Conservation (phyloP, 2,329 filamentous ascomycete species). For the Coniochaeta ligniaria region DNA sequence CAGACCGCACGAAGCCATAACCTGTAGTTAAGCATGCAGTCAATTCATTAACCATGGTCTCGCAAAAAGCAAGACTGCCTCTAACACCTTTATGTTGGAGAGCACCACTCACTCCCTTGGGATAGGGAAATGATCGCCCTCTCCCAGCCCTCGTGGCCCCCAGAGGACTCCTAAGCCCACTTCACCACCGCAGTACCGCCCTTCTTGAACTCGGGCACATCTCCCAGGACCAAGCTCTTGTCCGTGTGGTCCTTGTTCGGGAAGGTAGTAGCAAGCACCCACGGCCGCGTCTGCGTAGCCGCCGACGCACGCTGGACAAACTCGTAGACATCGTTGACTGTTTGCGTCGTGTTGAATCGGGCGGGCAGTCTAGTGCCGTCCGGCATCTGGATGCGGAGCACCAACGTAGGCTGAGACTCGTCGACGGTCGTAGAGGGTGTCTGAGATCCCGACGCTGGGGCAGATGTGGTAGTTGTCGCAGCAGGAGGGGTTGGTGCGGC, state of each 20-base stretch:
- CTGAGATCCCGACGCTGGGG: conserved; percentile 21
- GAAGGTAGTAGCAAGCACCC: conserved; percentile 76
- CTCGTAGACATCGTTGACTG: conserved; percentile 68
- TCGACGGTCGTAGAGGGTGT: conserved; percentile 43
- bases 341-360: conserved; percentile 75
- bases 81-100: too few species aligned
- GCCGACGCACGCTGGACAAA: conserved; percentile 63
- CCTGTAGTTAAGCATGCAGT: background rate
- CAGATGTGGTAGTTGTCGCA: conserved; percentile 22
- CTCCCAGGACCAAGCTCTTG: conserved; percentile 49
- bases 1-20: background rate
- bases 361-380: conserved; percentile 72
- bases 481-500: conserved; percentile 24
- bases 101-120: background rate
- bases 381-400: conserved; percentile 69
- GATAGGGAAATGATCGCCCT: background rate
- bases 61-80: background rate
- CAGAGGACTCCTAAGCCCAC: conserved; percentile 30
- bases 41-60: background rate
- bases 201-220: conserved; percentile 58
- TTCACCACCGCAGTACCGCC: conserved; percentile 61
- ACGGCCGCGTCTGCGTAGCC: conserved; percentile 49
- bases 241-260: conserved; percentile 75
- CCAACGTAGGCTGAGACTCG: conserved; percentile 58
- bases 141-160: background rate